Base-by-base conservation (phyloP, 495 filamentous ascomycete species). In the Trichoderma reesei region DNA sequence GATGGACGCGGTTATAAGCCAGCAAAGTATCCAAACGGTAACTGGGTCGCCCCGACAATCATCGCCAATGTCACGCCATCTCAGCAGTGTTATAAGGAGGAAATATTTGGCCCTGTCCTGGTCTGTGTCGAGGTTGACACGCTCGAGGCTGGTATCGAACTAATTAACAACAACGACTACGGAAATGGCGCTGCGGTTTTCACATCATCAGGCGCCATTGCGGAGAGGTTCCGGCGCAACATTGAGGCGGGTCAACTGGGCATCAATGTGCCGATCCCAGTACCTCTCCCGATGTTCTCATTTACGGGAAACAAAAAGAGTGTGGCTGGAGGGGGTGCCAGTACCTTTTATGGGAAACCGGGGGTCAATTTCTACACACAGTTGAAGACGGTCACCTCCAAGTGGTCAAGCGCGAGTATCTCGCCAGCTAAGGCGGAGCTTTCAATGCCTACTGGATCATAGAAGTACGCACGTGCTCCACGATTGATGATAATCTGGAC, bases 241-340 rank as follows among this genome's bases (percentile, higher is more conserved):
- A 86, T 91, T 71, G 86, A 91, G 71, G 88, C 86, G 61, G 88
- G 88, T 7, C 88, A 90, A 75, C 86, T 91, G 13, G 88, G 88
- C 41, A 86, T 91, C 73, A 92, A 92, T 67, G 88, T 92, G n/a
- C 90, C 90, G 31, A 92, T 93, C 63, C 83, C 83, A 5, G 92
- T 96, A 3, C 93, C 93, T n/a, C 80, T 95, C 38, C 90, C 93
- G 68, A 94, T 97, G 90, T 98, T 96, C 78, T 89, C 85, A 62
- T 98, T 98, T 78, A 98, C 94, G n/a, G 94, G 94, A 62, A 98
- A 98, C 77, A 98, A 98, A 86, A 91, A 88, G 80, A 92, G 88
- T 72, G 82, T 98, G 54, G 94, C 94, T 0, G 94, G 94, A 42
- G 91, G 92, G 26, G 92, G 94, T 63, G 91, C 89, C 41, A 96